Conservation (phyloP, 164 flowering plant species). For the Piper longum region DNA sequence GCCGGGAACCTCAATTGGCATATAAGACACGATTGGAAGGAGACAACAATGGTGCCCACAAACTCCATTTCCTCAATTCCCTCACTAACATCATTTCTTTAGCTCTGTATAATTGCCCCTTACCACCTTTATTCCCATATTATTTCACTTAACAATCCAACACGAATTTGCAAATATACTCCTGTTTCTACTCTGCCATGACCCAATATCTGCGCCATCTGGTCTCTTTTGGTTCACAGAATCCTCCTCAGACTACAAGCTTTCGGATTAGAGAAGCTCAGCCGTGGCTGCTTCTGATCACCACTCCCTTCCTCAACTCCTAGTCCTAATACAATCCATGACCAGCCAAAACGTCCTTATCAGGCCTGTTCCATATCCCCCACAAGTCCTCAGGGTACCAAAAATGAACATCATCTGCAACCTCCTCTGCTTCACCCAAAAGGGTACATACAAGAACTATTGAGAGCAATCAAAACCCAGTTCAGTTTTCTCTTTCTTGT, state of each 20-base stretch:
- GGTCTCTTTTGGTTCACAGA: background rate
- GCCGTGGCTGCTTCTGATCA: background rate
- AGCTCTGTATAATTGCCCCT: background rate
- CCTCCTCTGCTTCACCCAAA: background rate
- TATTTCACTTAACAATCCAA: too few species aligned
- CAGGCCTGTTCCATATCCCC: background rate
- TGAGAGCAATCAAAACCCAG: background rate
- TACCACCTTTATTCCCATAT: background rate
- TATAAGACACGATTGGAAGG: too few species aligned
- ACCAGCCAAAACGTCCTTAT: conserved; percentile 20
- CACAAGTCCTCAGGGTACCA: background rate
- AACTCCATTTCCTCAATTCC: too few species aligned
- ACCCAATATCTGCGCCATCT: background rate
- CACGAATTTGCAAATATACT: background rate
- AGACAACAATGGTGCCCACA: too few species aligned
- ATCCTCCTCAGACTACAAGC: background rate
- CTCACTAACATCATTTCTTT: too few species aligned
- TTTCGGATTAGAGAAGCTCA: background rate
- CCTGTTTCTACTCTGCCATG: background rate
- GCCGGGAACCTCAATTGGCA: too few species aligned
- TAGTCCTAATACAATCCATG: conserved; percentile 34
- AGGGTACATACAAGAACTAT: background rate
- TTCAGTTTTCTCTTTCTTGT: background rate
- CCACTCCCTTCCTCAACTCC: background rate
- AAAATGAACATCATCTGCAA: background rate